phyloP scores from a whole-genome alignment of 495 filamentous ascomycete genomes.

The Talaromyces adpressus region DNA sequence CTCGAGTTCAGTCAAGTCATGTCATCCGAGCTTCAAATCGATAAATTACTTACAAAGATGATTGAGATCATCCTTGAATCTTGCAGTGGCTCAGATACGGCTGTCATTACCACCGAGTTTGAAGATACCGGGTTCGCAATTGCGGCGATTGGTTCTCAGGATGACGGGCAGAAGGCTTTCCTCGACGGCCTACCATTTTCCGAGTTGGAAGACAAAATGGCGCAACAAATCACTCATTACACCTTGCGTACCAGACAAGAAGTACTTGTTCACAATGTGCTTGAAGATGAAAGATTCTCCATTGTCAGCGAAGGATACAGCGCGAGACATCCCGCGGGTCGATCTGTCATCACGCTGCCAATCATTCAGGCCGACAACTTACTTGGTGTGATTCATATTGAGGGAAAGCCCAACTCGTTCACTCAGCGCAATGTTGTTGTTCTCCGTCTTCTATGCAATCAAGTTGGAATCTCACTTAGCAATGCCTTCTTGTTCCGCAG shows the following conservation, averaged over 20 bases:
- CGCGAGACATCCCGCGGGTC: conserved; percentile 58
- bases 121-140: conserved; percentile 67
- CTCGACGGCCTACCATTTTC: conserved; percentile 61
- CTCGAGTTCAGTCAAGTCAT: conserved; percentile 85
- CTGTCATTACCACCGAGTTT: conserved; percentile 71
- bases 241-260: conserved; percentile 75
- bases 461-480: conserved; percentile 81
- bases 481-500: conserved; percentile 81
- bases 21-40: conserved; percentile 79
- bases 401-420: conserved; percentile 78
- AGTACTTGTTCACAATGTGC: conserved; percentile 75
- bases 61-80: conserved; percentile 84
- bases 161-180: conserved; percentile 47
- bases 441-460: conserved; percentile 78
- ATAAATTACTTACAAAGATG: conserved; percentile 80
- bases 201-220: conserved; percentile 56
- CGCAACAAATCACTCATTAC: conserved; percentile 74
- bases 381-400: conserved; percentile 77
- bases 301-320: conserved; percentile 69
- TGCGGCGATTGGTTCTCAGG: conserved; percentile 66
- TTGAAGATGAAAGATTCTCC: conserved; percentile 80
- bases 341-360: conserved; percentile 77
- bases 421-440: conserved; percentile 84
- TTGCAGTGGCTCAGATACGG: conserved; percentile 72
- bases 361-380: conserved; percentile 74